Evolutionary conservation across 2,329 filamentous ascomycete genomes (phyloP).

Genomic region (Colletotrichum coccodes): DNA sequence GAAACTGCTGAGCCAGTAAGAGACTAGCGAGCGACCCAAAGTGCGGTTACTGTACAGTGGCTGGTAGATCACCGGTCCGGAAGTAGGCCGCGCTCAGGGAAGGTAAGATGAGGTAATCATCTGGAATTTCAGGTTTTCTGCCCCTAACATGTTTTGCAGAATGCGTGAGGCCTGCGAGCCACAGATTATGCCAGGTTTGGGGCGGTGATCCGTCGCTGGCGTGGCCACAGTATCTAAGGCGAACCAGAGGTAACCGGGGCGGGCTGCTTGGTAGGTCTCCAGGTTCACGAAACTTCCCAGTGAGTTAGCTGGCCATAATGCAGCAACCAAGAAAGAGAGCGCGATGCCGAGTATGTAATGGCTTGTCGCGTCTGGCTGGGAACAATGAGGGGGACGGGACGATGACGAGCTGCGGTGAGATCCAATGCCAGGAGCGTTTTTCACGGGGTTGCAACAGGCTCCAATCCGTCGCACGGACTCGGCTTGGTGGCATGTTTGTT

Average conservation of each 20-base stretch:
- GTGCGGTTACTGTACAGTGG: not conserved
- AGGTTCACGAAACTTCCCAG: not conserved
- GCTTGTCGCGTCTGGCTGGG: not conserved
- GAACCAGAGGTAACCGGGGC: constrained; percentile 15
- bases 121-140: not conserved
- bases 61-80: not conserved
- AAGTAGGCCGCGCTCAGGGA: not conserved
- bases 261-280: constrained; percentile 1
- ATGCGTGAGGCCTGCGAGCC: not conserved
- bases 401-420: constrained; percentile 11
- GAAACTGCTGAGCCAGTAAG: not conserved
- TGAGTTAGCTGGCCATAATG: not conserved
- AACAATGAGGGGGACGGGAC: not conserved
- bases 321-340: not conserved
- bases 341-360: not conserved
- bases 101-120: constrained; percentile 20
- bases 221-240: constrained; percentile 14
- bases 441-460: not conserved
- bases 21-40: not conserved
- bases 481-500: not conserved
- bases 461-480: constrained; percentile 11
- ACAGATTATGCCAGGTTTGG: not conserved
- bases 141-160: not conserved
- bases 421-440: not conserved
- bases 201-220: constrained; percentile 3